These are phyloP conservation scores for Cephalotrichum gorgonifer DNA, from an alignment of 2,329 filamentous ascomycete genomes.

Conservation along the genomic window DNA sequence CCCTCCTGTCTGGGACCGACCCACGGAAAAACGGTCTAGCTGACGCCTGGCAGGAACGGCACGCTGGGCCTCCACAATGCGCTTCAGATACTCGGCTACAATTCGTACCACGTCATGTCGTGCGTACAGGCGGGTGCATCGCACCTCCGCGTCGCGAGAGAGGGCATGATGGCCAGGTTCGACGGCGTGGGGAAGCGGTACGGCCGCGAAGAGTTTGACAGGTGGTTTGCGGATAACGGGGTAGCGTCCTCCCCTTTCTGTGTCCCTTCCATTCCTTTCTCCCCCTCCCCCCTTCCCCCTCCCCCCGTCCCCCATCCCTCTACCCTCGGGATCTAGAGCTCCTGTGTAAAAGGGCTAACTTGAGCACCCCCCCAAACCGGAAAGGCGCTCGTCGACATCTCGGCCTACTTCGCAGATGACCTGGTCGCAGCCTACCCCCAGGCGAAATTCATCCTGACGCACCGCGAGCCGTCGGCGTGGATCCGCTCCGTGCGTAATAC, in stretches of 20 bases:
- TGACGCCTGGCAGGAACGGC: constrained; percentile 16
- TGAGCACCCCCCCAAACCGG: too few species aligned
- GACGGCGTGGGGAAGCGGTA: constrained; percentile 18
- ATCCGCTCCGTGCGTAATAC: constrained; percentile 54
- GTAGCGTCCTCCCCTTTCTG: constrained; percentile 15
- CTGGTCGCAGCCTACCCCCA: constrained; percentile 63
- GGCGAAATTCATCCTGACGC: constrained; percentile 60
- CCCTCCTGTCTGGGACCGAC: too few species aligned
- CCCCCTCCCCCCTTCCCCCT: neutral
- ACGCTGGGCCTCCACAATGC: constrained; percentile 23
- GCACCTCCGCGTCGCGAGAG: constrained; percentile 16
- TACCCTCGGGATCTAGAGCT: neutral
- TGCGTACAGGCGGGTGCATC: constrained; percentile 12
- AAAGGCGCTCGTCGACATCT: constrained; percentile 12
- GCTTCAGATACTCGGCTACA: constrained; percentile 22
- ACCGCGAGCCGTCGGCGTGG: constrained; percentile 56
- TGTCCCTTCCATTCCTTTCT: neutral
- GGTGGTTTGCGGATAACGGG: constrained; percentile 27
- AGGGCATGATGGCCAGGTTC: constrained; percentile 19
- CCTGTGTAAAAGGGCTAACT: neutral
- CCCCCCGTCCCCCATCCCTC: neutral
- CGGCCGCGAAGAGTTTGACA: constrained; percentile 25
- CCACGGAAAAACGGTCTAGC: too few species aligned
- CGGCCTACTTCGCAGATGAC: constrained; percentile 57
- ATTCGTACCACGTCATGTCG: constrained; percentile 24